phyloP scores from a whole-genome alignment of 768 basidiomycete genomes.

The Amanita pseudoporphyria region DNA sequence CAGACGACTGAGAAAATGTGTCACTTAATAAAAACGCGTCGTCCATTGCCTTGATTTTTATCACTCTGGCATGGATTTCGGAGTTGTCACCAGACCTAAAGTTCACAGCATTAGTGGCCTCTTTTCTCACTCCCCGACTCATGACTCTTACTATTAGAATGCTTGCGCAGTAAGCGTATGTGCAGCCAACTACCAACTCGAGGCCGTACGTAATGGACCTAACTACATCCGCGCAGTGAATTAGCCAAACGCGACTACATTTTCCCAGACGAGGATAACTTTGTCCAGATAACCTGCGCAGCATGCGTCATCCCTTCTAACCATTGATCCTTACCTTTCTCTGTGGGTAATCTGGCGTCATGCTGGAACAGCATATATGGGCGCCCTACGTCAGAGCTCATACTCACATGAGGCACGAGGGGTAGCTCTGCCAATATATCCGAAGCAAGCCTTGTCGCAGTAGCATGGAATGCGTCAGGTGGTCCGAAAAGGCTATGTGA shows the following conservation, averaged over 20 bases:
- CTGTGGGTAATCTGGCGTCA: background rate
- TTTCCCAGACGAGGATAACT: background rate
- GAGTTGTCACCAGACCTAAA: too few species aligned
- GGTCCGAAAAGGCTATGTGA: conserved; percentile 45
- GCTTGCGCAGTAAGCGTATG: too few species aligned
- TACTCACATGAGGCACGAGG: conserved; percentile 65
- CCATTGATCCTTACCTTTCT: conserved; percentile 3
- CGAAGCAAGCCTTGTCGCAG: conserved; percentile 47
- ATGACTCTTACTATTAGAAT: too few species aligned
- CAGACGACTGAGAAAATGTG: too few species aligned
- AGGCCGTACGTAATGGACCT: too few species aligned
- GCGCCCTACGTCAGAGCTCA: conserved; percentile 58
- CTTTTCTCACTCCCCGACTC: too few species aligned
- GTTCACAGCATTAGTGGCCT: too few species aligned
- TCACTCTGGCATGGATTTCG: too few species aligned
- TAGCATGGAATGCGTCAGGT: conserved; percentile 48
- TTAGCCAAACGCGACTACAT: background rate
- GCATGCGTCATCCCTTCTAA: conserved; percentile 3
- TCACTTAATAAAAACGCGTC: too few species aligned
- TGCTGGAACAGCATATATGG: conserved; percentile 31
- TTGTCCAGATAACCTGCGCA: conserved; percentile 1
- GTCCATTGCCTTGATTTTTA: too few species aligned
- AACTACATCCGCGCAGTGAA: too few species aligned
- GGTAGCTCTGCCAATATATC: conserved; percentile 75
- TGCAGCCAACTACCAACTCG: too few species aligned